Percentiles rank a stretch among this genome's conserved stretches.
Evolutionary conservation across 352 stramenopile genomes (phyloP).

Genomic region (Phytophthora ohioensis): DNA sequence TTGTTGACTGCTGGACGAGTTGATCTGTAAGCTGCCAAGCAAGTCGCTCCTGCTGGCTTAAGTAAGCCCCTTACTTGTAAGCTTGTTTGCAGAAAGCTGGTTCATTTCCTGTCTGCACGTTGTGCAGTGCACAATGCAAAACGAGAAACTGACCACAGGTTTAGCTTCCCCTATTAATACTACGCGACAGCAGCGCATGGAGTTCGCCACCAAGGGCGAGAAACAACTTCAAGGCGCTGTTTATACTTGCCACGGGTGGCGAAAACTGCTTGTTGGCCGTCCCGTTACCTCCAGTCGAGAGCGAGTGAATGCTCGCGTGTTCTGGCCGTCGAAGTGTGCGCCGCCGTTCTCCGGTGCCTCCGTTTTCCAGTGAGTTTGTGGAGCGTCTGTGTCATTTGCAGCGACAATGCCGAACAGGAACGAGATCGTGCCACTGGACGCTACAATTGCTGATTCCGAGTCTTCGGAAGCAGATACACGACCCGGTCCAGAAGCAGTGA

Average conservation of each 20-base stretch:
- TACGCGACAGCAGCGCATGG: slow-evolving; percentile 3
- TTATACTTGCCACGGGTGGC: neutral
- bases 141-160: slow-evolving; percentile 23
- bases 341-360: slow-evolving; percentile 17
- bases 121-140: neutral
- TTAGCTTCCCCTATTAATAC: slow-evolving; percentile 28
- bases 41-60: neutral
- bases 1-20: slow-evolving; percentile 5
- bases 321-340: slow-evolving; percentile 18
- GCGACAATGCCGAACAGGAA: slow-evolving; percentile 60
- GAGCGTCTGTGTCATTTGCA: neutral
- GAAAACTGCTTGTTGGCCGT: slow-evolving; percentile 8
- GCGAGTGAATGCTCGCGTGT: slow-evolving; percentile 34
- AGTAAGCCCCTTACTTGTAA: too few relatives aligned
- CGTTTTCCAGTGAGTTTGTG: slow-evolving; percentile 18
- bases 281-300: slow-evolving; percentile 8
- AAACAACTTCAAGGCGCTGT: slow-evolving; percentile 5
- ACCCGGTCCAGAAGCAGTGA: slow-evolving; percentile 22
- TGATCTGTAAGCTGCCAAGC: neutral
- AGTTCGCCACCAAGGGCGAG: slow-evolving; percentile 20
- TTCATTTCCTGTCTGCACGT: too few relatives aligned
- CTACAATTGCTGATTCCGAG: neutral
- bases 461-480: slow-evolving; percentile 10
- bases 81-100: too few relatives aligned
- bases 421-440: slow-evolving; percentile 67